Conservation (phyloP, 2,329 filamentous ascomycete species). For the Fusarium protoensiforme region DNA sequence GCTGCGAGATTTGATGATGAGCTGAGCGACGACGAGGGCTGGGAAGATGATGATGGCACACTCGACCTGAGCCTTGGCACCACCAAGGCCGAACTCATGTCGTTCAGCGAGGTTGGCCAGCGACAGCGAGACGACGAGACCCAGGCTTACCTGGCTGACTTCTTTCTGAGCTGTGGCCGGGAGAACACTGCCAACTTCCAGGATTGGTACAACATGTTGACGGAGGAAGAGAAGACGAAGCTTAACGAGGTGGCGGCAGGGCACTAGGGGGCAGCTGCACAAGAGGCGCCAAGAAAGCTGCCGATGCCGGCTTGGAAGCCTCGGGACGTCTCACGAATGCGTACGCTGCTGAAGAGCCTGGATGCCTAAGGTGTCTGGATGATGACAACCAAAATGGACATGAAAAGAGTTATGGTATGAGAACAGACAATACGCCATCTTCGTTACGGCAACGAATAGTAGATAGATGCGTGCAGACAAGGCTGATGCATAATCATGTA, state of each 20-base stretch:
- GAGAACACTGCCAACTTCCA: conserved; percentile 68
- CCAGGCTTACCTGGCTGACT: conserved; percentile 83
- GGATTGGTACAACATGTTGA: conserved; percentile 66
- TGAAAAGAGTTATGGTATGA: neutral
- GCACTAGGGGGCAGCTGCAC: conserved; percentile 38
- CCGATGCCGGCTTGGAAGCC: neutral
- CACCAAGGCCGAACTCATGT: conserved; percentile 83
- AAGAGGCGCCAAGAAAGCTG: neutral
- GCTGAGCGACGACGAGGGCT: conserved; percentile 81
- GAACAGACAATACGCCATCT: neutral
- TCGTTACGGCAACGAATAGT: conserved; percentile 11
- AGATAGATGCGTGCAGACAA: conserved; percentile 15
- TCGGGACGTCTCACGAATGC: conserved; percentile 2
- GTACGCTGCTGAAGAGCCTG: conserved; percentile 7
- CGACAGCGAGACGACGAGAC: conserved; percentile 90
- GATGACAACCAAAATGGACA: neutral
- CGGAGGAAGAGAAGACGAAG: conserved; percentile 67
- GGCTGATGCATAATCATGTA: neutral
- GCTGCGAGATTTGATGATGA: conserved; percentile 70
- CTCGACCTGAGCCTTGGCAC: conserved; percentile 79
- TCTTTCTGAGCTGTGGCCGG: conserved; percentile 74
- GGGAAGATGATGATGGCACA: conserved; percentile 86
- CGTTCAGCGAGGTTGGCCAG: conserved; percentile 69
- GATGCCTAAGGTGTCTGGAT: neutral
- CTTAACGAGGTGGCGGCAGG: conserved; percentile 62